phyloP scores from a whole-genome alignment of 2,329 filamentous ascomycete genomes.

The Penicillium sp. region DNA sequence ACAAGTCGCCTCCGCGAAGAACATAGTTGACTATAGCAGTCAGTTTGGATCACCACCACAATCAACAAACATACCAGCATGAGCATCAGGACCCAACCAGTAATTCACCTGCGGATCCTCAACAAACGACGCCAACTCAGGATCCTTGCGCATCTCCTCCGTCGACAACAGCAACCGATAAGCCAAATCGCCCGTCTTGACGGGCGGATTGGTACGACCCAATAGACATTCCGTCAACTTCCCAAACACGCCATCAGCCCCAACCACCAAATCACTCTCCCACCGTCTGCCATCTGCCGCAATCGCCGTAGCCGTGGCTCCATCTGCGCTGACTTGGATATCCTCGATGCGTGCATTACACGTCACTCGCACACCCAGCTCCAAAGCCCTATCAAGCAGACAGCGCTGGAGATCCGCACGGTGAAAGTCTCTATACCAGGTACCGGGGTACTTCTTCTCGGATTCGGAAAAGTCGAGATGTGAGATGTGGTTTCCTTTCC shows the following conservation, averaged over 20 bases:
- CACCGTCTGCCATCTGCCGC: constrained; percentile 23
- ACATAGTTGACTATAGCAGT: constrained; percentile 52
- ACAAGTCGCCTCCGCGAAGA: constrained; percentile 47
- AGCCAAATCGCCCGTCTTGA: constrained; percentile 52
- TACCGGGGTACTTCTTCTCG: constrained; percentile 32
- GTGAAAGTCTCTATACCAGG: constrained; percentile 52
- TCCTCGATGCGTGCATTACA: constrained; percentile 44
- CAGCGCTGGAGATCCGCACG: constrained; percentile 49
- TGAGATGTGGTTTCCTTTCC: constrained; percentile 50
- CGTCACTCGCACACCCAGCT: constrained; percentile 47
- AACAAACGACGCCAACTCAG: constrained; percentile 45
- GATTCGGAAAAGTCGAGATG: constrained; percentile 47
- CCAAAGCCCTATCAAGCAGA: constrained; percentile 45
- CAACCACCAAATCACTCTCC: constrained; percentile 24
- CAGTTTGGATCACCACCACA: background rate
- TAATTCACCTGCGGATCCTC: constrained; percentile 49
- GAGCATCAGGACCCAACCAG: constrained; percentile 51
- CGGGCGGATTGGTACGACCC: constrained; percentile 42
- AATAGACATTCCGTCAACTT: constrained; percentile 45
- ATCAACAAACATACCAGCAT: constrained; percentile 34
- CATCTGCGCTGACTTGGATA: constrained; percentile 33
- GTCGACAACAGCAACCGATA: constrained; percentile 51
- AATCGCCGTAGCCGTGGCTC: constrained; percentile 36
- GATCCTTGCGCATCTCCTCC: constrained; percentile 46
- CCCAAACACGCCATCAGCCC: constrained; percentile 28